Evolutionary conservation across 768 basidiomycete genomes (phyloP), one percentile per base, ranked within the genome.

Genomic region (Mycena rosella): DNA sequence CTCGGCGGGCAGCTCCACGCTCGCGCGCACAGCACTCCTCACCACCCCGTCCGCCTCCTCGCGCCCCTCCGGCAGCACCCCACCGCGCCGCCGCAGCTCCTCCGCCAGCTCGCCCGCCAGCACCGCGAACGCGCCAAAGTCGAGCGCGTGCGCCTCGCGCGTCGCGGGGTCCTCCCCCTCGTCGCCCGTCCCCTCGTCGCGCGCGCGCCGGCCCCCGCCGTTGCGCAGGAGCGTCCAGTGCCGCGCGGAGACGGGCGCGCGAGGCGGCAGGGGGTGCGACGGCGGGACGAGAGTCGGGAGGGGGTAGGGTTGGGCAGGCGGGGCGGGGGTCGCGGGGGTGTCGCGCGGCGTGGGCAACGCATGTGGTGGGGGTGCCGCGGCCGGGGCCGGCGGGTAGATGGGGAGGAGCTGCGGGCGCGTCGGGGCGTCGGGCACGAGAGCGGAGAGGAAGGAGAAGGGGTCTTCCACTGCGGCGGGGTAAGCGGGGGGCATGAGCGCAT

Each of bases 371-470:
- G 38, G 42, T n/a, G 42, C 10, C 14, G 56, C 15, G 13, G 64
- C 47, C 13, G 65, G 54, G 24, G 49, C 32, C 22, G 73, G 71
- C 3, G 87, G 85, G 72, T 87, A 88, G 15, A 94, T 78, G 11
- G 91, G 87, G 4, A 83, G 80, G 17, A 93, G 79, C 38, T 81
- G 83, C 4, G 91, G 91, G 27, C 85, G 82, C n/a, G 83, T 77
- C 7, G 73, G 83, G 0, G 84, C 81, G 13, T 92, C 89, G 13
- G 90, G 90, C 14, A 87, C 88, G 52, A 93, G 82, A 38, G 81
- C 80, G 20, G 87, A 89, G 2, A 94, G 83, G 0, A 91, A 78
- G 13, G 90, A 85, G 75, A 93, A 93, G 0, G 92, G 91, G 67
- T 93, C 91, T 75, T 94, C 92, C 86, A 93, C 91, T 93, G 56